phyloP scores from a whole-genome alignment of 2,329 filamentous ascomycete species.

The Colletotrichum sp. region DNA sequence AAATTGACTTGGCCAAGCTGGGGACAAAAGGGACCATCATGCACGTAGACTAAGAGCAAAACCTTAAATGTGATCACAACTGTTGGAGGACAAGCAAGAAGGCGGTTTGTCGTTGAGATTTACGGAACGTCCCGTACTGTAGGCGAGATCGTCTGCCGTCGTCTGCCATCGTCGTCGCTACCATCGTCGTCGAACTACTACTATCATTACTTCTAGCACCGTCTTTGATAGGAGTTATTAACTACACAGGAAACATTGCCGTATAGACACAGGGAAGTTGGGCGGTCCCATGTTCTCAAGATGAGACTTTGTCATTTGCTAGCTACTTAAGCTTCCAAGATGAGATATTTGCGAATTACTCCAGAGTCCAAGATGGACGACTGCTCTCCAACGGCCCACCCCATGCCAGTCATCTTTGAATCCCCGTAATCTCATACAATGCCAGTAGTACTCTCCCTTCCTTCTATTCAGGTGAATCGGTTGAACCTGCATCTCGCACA shows the following conservation, averaged over 20 bases:
- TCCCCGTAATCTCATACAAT: background rate
- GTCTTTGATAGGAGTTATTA: too few relatives aligned
- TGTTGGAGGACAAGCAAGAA: too few relatives aligned
- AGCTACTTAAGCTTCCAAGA: background rate
- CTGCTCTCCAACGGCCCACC: background rate
- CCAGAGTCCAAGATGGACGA: background rate
- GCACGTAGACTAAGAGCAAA: slow-evolving; percentile 4
- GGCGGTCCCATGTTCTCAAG: background rate
- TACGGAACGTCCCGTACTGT: too few relatives aligned
- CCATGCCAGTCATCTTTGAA: background rate
- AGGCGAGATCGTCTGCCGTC: too few relatives aligned
- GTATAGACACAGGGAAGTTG: too few relatives aligned
- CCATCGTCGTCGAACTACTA: rapidly evolving
- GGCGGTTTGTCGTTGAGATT: too few relatives aligned
- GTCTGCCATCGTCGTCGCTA: too few relatives aligned
- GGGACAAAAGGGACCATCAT: background rate
- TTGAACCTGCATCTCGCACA: background rate
- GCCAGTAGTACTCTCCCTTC: background rate
- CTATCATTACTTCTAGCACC: too few relatives aligned
- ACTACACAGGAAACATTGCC: too few relatives aligned
- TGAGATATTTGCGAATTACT: background rate
- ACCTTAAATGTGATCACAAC: slow-evolving; percentile 22
- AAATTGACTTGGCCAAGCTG: background rate
- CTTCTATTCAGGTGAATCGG: background rate
- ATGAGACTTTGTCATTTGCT: background rate